Evolutionary conservation across 2,329 filamentous ascomycete genomes (phyloP).

Genomic region (Zymoseptoria passerinii): DNA sequence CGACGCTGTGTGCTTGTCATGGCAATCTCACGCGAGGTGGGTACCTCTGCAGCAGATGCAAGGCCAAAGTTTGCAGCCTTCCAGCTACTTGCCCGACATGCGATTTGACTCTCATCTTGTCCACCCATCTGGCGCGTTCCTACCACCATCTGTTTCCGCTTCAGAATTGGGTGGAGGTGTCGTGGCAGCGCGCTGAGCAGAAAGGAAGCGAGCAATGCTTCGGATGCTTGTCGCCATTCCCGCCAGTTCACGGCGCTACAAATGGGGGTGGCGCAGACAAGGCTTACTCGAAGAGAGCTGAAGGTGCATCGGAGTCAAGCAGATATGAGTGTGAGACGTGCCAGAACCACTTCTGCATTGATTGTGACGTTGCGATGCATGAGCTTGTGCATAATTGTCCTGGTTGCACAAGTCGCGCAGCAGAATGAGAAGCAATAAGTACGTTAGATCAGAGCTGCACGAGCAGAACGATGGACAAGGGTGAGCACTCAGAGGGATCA

Average conservation of each 20-base stretch:
- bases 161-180: constrained; percentile 81
- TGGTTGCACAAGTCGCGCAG: constrained; percentile 56
- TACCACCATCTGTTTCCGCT: constrained; percentile 91
- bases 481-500: too few species aligned
- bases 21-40: constrained; percentile 73
- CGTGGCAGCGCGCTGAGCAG: constrained; percentile 62
- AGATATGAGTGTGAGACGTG: constrained; percentile 88
- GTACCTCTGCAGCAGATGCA: constrained; percentile 84
- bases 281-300: constrained; percentile 15
- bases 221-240: constrained; percentile 69
- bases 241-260: constrained; percentile 32
- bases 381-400: constrained; percentile 94
- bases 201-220: constrained; percentile 54
- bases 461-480: too few species aligned
- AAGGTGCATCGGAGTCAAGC: constrained; percentile 69
- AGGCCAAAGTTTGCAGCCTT: constrained; percentile 77
- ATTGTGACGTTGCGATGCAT: constrained; percentile 93
- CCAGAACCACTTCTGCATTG: constrained; percentile 87
- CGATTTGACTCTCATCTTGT: constrained; percentile 84
- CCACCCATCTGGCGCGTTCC: constrained; percentile 83
- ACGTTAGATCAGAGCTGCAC: too few species aligned
- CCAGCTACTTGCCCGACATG: constrained; percentile 89
- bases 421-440: too few species aligned
- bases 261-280: constrained; percentile 15
- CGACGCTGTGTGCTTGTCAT: constrained; percentile 85